Base-by-base conservation (phyloP, 192 early-diverging fungal genomes). In the Backusella psychrophila region DNA sequence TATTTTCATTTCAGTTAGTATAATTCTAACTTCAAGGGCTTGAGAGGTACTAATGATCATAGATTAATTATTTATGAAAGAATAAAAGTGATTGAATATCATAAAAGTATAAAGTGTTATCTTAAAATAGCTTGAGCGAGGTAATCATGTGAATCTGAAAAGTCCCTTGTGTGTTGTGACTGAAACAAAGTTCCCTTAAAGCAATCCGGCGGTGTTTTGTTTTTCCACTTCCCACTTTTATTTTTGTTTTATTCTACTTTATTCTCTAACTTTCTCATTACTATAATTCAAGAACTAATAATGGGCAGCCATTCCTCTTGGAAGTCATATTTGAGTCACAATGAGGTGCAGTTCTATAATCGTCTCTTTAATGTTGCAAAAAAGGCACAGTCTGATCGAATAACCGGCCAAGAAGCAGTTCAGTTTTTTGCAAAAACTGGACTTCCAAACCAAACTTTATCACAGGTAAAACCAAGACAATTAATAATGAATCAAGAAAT, bases 381-480 rank as follows among this genome's bases (percentile, higher is more conserved):
- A 65, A 84, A 79, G 4, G 76, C 87, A 12, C 85, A 87, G 42
- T 84, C 85, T 69, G 90, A 89, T 14, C 71, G 87, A 49, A 82
- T 94, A 19, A 87, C 83, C 5, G 93, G 93, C 11, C 78, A 83
- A 68, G 82, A 86, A 66, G 93, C 91, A 19, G 91, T 93, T 46
- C 87, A 86, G 2, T 92, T 94, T 76, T 90, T 93, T 84, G 86
- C 87, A 75, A 91, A 89, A 77, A 91, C 90, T 6, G 85, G 87
- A 11, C 83, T 94, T 0, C 78, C 91, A 0, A 84, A 86, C 35
- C 75, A 80, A 5, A 74, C 84, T 12, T 84, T 94, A 36, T 88
- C 89, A 41, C 81, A 89, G 77, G 88, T 85, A 84, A 76, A 53
- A 36, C 34, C 21, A 29, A 53, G 23, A 65, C 26, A 31, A 29